Conservation (phyloP, 345 rosid genomes). For the Conringia planisiliqua region DNA sequence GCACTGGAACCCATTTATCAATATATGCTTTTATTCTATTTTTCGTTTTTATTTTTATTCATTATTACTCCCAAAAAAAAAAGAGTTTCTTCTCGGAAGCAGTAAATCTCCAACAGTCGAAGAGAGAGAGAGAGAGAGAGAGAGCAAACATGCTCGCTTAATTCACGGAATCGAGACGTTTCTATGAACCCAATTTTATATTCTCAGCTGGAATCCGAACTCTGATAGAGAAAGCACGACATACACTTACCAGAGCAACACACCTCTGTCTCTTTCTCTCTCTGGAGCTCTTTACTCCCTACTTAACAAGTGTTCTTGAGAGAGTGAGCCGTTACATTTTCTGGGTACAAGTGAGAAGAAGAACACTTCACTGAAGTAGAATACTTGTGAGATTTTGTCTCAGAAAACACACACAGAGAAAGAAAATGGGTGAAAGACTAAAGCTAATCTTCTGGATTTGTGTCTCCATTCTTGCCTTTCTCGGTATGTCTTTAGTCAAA, state of each 20-base stretch:
- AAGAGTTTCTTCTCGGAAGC: slow-evolving; percentile 22
- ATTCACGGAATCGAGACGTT: slow-evolving; percentile 36
- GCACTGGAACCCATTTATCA: slow-evolving; percentile 20
- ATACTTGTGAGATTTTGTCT: not conserved
- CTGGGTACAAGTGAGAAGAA: slow-evolving; percentile 10
- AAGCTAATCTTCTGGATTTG: slow-evolving; percentile 22
- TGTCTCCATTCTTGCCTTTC: slow-evolving; percentile 18
- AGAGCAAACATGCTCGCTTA: slow-evolving; percentile 24
- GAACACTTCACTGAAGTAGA: slow-evolving; percentile 17
- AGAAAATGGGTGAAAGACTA: slow-evolving; percentile 9
- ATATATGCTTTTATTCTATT: not conserved
- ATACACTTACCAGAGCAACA: not conserved
- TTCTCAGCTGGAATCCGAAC: slow-evolving; percentile 31
- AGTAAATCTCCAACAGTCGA: slow-evolving; percentile 29
- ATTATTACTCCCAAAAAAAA: not conserved
- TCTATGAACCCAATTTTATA: slow-evolving; percentile 23
- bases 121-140: slow-evolving; percentile 24
- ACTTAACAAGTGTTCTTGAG: not conserved
- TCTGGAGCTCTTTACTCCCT: slow-evolving; percentile 7
- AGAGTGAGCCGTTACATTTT: slow-evolving; percentile 18
- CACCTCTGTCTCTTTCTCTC: not conserved
- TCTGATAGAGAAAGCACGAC: slow-evolving; percentile 18
- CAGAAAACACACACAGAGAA: not conserved
- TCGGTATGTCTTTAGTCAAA: slow-evolving; percentile 16
- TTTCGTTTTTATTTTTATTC: not conserved